Evolutionary conservation across 768 basidiomycete species (phyloP).

Genomic region (Termitomyces titanicus): DNA sequence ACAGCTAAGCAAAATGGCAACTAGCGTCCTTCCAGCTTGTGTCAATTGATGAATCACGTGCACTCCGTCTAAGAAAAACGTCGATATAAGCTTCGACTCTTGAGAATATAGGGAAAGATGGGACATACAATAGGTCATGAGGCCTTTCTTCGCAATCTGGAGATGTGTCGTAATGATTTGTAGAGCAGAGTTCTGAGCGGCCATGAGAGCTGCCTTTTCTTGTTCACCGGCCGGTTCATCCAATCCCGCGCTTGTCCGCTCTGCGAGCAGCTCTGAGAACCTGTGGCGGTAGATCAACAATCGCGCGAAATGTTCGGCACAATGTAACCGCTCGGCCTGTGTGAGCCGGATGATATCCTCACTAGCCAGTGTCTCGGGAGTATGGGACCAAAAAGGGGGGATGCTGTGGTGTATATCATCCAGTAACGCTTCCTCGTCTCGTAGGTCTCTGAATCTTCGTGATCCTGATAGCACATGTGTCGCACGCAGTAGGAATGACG

Average conservation of each 20-base stretch:
- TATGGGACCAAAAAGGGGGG: conserved; percentile 77
- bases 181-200: conserved; percentile 74
- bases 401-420: conserved; percentile 75
- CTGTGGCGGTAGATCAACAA: conserved; percentile 89
- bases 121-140: conserved; percentile 92
- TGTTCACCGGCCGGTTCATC: conserved; percentile 59
- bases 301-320: conserved; percentile 82
- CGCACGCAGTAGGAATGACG: conserved; percentile 77
- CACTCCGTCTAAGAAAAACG: conserved; percentile 65
- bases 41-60: conserved; percentile 96
- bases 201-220: conserved; percentile 75
- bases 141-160: conserved; percentile 78
- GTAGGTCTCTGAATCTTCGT: conserved; percentile 58
- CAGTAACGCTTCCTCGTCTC: conserved; percentile 77
- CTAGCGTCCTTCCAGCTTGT: conserved; percentile 86
- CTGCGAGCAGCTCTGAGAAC: conserved; percentile 74
- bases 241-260: conserved; percentile 49
- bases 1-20: conserved; percentile 85
- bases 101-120: conserved; percentile 1
- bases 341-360: conserved; percentile 88
- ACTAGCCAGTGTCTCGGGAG: conserved; percentile 73
- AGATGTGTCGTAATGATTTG: conserved; percentile 81
- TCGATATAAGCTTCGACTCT: not conserved
- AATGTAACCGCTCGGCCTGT: conserved; percentile 83
- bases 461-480: conserved; percentile 63